Conservation (phyloP, 257 asterid genomes). For the Gynochthodes officinalis region DNA sequence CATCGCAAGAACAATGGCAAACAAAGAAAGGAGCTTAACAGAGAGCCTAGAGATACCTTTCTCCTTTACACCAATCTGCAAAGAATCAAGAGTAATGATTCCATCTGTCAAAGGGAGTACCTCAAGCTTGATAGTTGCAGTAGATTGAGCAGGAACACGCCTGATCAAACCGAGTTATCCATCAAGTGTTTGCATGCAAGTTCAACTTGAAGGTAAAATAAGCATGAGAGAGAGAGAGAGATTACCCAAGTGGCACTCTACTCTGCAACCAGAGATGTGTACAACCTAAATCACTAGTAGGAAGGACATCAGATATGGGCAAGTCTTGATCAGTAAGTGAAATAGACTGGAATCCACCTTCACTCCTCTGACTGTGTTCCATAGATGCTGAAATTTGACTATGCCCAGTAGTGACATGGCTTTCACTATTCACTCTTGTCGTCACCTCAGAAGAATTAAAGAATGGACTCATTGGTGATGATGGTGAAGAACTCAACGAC, state of each 20-base stretch:
- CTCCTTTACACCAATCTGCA: conserved; percentile 77
- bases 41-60: conserved; percentile 50
- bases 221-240: conserved; percentile 13
- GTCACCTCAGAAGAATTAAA: conserved; percentile 39
- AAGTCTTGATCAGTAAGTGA: conserved; percentile 33
- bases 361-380: conserved; percentile 41
- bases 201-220: neutral
- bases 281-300: conserved; percentile 75
- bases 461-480: conserved; percentile 56
- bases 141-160: conserved; percentile 84
- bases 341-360: conserved; percentile 34
- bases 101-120: conserved; percentile 97
- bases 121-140: conserved; percentile 92
- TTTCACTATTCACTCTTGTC: conserved; percentile 37
- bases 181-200: neutral
- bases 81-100: conserved; percentile 93
- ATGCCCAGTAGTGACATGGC: conserved; percentile 31
- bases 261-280: conserved; percentile 98
- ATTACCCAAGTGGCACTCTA: conserved; percentile 94
- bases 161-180: conserved; percentile 31
- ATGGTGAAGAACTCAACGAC: conserved; percentile 63
- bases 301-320: conserved; percentile 55
- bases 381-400: conserved; percentile 28
- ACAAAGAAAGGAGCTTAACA: conserved; percentile 13
- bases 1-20: neutral